phyloP scores from a whole-genome alignment of 2,329 filamentous ascomycete genomes.

The Diaporthe sp. region DNA sequence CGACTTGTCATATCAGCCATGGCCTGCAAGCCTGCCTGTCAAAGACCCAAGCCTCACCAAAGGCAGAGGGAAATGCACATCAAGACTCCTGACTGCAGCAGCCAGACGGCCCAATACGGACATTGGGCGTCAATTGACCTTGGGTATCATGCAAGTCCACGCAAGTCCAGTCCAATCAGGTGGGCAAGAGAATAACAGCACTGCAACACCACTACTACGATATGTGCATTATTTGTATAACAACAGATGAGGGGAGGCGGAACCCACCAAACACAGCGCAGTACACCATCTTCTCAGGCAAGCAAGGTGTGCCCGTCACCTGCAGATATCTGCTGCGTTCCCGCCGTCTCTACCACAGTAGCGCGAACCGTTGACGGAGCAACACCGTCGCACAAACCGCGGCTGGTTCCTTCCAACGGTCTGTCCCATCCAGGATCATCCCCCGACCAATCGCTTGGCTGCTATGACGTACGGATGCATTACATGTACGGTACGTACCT shows the following conservation, averaged over 20 bases:
- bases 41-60: not conserved
- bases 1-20: not conserved
- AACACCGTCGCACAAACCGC: slow-evolving; percentile 11
- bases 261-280: too few relatives aligned
- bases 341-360: not conserved
- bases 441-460: slow-evolving; percentile 14
- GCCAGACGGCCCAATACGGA: not conserved
- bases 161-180: not conserved
- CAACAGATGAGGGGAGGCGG: too few relatives aligned
- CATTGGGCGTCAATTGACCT: not conserved
- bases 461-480: not conserved
- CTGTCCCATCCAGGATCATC: slow-evolving; percentile 1
- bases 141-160: not conserved
- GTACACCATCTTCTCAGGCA: not conserved
- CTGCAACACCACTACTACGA: not conserved
- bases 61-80: not conserved
- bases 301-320: not conserved
- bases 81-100: not conserved
- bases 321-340: not conserved
- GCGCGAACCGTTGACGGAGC: slow-evolving; percentile 17
- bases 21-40: too few relatives aligned
- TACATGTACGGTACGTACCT: not conserved
- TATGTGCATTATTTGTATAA: too few relatives aligned
- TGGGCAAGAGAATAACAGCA: not conserved
- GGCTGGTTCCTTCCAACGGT: not conserved